Evolutionary conservation across 2,329 filamentous ascomycete genomes (phyloP), one percentile per base, ranked within the genome.

Genomic region (Pseudogymnoascus sp.): DNA sequence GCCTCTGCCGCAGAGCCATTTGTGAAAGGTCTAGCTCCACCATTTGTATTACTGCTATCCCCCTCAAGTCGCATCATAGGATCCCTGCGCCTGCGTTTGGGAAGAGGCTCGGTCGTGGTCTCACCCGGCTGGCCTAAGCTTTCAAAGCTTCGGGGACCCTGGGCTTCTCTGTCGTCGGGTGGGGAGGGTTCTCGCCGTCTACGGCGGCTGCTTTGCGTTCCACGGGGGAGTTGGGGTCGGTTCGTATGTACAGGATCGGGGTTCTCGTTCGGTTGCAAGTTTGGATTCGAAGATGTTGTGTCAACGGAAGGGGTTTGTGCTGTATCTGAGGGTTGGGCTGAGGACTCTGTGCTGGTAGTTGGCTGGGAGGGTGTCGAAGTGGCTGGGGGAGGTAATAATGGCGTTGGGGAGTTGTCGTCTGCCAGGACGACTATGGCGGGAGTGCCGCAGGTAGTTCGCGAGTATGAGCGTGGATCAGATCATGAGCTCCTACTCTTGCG

Each of bases 341-440:
- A 77, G 73, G 74, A 64, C 66, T 72, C 72, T 68, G 75, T 75
- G 76, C 73, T 77, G 70, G 78, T 71, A 74, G 80, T 71, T 74
- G 74, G 73, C 71, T 76, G 73, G 69, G 78, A 74, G 74, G 76
- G 74, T 67, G 76, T 80, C 79, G 82, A 79, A 73, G 77, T 79
- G 76, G 80, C 75, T 80, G 83, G 82, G 81, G 82, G 82, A 80
- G 82, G 74, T 75, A 72, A 53, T 53, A 35, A 67, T 68, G 70
- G 74, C 73, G 76, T 75, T 73, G 76, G 77, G 75, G 82, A 77
- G 73, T 71, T 78, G 79, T 84, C 82, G 83, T 88, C 82, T 82
- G 87, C 87, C 87, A 90, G 87, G 81, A 85, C 86, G 85, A 84
- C 77, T 75, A 69, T 75, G 76, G 77, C 76, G 78, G 80, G 76